Evolutionary conservation across 805 yeast species (phyloP).

Genomic region (Peterozyma xylosa): DNA sequence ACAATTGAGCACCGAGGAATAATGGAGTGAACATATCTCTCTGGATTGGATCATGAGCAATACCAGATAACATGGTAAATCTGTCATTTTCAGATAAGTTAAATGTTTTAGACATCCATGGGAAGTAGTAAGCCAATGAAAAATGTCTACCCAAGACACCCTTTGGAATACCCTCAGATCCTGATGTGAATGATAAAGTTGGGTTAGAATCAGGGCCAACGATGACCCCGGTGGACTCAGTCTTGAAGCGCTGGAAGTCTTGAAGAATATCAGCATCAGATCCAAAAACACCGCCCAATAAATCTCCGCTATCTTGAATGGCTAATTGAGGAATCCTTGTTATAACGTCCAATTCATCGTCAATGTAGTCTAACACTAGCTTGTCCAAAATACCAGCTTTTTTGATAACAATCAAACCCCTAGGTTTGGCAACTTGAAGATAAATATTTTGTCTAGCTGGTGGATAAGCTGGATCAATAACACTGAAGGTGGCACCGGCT

Average conservation of each 20-base stretch:
- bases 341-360: slow-evolving; percentile 62
- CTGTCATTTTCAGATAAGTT: slow-evolving; percentile 70
- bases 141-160: slow-evolving; percentile 98
- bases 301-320: slow-evolving; percentile 66
- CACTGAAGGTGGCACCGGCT: slow-evolving; percentile 98
- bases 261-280: slow-evolving; percentile 41
- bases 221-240: slow-evolving; percentile 70
- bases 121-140: slow-evolving; percentile 94
- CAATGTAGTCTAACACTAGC: slow-evolving; percentile 71
- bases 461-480: slow-evolving; percentile 98
- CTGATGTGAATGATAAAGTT: slow-evolving; percentile 92
- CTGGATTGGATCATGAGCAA: slow-evolving; percentile 99
- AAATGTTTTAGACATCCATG: slow-evolving; percentile 94
- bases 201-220: slow-evolving; percentile 99
- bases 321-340: slow-evolving; percentile 73
- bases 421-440: slow-evolving; percentile 88
- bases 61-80: slow-evolving; percentile 97
- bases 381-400: slow-evolving; percentile 83
- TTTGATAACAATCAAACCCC: slow-evolving; percentile 80
- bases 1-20: slow-evolving; percentile 86
- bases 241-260: slow-evolving; percentile 35
- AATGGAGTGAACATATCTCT: slow-evolving; percentile 98
- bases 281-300: slow-evolving; percentile 49
- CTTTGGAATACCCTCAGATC: slow-evolving; percentile 97
- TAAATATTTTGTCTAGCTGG: slow-evolving; percentile 96